These are phyloP conservation scores for Colletotrichum sp. DNA, from an alignment of 2,329 filamentous ascomycete species.

Conservation along the genomic window DNA sequence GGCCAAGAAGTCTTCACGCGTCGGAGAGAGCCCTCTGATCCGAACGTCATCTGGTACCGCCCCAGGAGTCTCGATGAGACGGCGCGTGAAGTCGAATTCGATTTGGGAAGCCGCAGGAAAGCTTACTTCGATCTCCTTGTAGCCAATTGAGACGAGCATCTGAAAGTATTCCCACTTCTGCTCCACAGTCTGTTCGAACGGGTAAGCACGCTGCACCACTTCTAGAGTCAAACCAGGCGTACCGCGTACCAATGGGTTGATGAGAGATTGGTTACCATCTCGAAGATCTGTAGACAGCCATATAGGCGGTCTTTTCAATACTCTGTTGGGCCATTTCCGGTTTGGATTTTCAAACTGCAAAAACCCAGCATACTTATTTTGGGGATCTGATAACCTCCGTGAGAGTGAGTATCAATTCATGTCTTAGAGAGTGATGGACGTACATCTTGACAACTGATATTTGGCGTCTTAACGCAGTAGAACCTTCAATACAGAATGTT, in stretches of 20 bases:
- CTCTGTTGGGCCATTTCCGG: neutral
- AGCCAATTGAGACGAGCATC: constrained; percentile 1
- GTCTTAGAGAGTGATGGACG: neutral
- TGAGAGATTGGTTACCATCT: neutral
- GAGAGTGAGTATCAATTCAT: neutral
- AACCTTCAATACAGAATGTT: neutral
- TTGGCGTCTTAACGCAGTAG: neutral
- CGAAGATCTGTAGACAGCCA: neutral
- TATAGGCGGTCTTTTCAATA: neutral
- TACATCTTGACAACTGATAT: neutral
- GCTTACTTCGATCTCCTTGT: neutral
- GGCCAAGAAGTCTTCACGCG: neutral
- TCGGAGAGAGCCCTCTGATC: neutral
- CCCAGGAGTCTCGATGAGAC: neutral
- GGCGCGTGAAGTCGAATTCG: constrained; percentile 1
- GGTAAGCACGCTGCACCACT: neutral
- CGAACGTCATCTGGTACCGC: neutral
- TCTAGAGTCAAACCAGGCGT: neutral
- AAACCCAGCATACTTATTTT: constrained; percentile 2
- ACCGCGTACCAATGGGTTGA: neutral
- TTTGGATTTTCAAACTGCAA: neutral
- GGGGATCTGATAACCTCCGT: neutral
- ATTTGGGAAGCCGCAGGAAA: neutral
- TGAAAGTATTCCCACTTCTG: constrained; percentile 9
- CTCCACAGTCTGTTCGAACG: neutral